These are phyloP conservation scores for Globisporangium paddicum DNA, from an alignment of 352 stramenopile genomes.

Conservation along the genomic window DNA sequence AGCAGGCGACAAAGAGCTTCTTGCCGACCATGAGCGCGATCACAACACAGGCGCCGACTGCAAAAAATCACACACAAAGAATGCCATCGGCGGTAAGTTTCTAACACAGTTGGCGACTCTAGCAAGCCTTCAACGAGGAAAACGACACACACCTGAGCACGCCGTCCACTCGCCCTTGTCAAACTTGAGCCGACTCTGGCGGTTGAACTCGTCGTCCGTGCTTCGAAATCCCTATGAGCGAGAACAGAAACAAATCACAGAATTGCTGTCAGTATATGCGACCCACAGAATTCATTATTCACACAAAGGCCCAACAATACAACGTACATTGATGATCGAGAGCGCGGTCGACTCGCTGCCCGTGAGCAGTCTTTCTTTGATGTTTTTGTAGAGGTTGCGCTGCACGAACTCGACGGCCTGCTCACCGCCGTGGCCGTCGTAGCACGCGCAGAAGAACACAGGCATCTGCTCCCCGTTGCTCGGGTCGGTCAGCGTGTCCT, in stretches of 20 bases:
- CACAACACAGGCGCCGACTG: slow-evolving; percentile 54
- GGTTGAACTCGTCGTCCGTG: slow-evolving; percentile 60
- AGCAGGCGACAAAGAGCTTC: slow-evolving; percentile 58
- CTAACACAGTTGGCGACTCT: too few species aligned
- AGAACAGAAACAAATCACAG: background rate
- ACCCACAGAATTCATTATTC: background rate
- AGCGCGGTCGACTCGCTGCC: slow-evolving; percentile 29
- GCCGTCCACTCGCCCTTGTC: slow-evolving; percentile 46
- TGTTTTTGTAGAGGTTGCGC: slow-evolving; percentile 54
- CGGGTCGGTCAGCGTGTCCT: slow-evolving; percentile 26
- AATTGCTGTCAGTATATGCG: background rate
- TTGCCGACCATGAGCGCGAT: slow-evolving; percentile 50
- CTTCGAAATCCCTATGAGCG: slow-evolving; percentile 40
- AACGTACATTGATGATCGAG: slow-evolving; percentile 37
- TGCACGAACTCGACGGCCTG: slow-evolving; percentile 66
- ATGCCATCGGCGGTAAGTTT: too few species aligned
- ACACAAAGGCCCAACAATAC: background rate
- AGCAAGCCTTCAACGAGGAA: too few species aligned
- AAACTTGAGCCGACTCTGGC: slow-evolving; percentile 46
- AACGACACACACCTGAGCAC: slow-evolving; percentile 23
- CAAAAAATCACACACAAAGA: background rate
- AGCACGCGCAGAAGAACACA: slow-evolving; percentile 69
- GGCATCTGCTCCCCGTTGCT: slow-evolving; percentile 18
- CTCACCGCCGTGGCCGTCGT: slow-evolving; percentile 63
- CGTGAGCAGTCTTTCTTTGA: slow-evolving; percentile 28